Evolutionary conservation across 2,329 filamentous ascomycete genomes (phyloP).

Genomic region (Clonostachys rosea): DNA sequence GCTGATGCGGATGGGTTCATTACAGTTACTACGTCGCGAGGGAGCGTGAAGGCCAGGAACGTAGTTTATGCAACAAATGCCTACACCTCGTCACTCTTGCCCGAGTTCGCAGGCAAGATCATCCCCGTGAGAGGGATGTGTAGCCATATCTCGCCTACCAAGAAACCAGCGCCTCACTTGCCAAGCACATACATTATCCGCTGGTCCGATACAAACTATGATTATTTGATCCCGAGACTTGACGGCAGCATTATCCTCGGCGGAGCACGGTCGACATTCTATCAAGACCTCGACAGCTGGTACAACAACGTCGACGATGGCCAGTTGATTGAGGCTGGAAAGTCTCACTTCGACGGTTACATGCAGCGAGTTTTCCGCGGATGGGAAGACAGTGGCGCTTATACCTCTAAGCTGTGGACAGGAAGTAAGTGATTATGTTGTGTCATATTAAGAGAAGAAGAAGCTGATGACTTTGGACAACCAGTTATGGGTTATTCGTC

Average conservation of each 20-base stretch:
- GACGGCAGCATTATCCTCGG: conserved; percentile 37
- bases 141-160: no score
- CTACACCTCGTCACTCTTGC: not conserved
- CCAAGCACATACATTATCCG: conserved; percentile 2
- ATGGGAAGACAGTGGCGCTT: conserved; percentile 35
- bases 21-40: not conserved
- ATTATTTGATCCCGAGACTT: conserved; percentile 31
- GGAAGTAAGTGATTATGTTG: conserved; percentile 36
- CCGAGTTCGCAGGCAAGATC: not conserved
- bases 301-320: conserved; percentile 36
- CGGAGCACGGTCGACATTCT: conserved; percentile 28
- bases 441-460: conserved; percentile 4
- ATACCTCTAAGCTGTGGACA: conserved; percentile 31
- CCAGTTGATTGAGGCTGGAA: conserved; percentile 27
- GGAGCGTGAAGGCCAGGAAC: not conserved
- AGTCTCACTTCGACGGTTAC: conserved; percentile 34
- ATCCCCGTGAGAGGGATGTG: not conserved
- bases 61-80: not conserved
- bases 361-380: conserved; percentile 39
- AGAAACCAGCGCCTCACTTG: no score
- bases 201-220: conserved; percentile 10
- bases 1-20: not conserved
- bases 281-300: conserved; percentile 26
- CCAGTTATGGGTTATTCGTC: conserved; percentile 31
- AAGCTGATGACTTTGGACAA: no score